These are phyloP conservation scores for Colletotrichum coccodes DNA, from an alignment of 2,329 filamentous ascomycete species.

Conservation along the genomic window DNA sequence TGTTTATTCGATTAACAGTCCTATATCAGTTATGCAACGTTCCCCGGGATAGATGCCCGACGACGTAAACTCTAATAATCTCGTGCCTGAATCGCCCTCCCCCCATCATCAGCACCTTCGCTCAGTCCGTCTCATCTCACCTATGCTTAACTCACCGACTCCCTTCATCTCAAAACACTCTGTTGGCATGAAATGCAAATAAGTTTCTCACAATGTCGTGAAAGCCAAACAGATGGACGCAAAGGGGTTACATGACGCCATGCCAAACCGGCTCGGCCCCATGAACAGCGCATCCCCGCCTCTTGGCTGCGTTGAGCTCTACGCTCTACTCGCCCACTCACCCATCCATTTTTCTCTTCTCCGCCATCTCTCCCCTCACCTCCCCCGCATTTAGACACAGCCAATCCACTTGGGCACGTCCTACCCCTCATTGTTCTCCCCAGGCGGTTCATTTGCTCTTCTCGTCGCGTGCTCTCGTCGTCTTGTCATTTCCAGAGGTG, in stretches of 20 bases:
- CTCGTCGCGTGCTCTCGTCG: not conserved
- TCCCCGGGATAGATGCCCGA: not conserved
- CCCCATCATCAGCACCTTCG: not conserved
- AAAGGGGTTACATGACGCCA: conserved; percentile 2
- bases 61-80: conserved; percentile 4
- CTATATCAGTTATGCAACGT: conserved; percentile 5
- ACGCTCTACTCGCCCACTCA: not conserved
- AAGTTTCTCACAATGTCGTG: not conserved
- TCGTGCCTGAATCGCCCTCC: not conserved
- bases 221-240: not conserved
- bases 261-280: not conserved
- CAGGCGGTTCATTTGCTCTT: not conserved
- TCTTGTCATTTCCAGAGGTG: not conserved
- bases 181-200: not conserved
- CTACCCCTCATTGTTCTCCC: conserved; percentile 12
- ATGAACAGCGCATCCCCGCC: conserved; percentile 1
- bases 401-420: not conserved
- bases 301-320: not conserved
- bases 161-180: conserved; percentile 3
- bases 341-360: not conserved
- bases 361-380: conserved; percentile 13
- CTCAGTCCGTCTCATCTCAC: conserved; percentile 19
- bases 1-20: not conserved
- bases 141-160: conserved; percentile 8
- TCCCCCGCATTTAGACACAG: conserved; percentile 21